phyloP scores from a whole-genome alignment of 441 rosid genomes.

The Gossypium davidsonii region DNA sequence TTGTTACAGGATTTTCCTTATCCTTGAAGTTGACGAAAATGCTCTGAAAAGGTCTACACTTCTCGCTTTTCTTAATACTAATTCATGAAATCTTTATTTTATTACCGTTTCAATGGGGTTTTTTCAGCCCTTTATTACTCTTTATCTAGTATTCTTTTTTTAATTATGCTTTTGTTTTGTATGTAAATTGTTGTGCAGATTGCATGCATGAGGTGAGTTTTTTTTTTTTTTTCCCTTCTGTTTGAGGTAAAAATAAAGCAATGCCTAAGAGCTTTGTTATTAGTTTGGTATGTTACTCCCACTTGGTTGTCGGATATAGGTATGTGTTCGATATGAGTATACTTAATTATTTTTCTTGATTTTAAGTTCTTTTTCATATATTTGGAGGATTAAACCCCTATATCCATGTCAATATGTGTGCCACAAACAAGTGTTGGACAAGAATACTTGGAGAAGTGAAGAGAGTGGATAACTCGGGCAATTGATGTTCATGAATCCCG shows the following conservation, averaged over 20 bases:
- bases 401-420: background rate
- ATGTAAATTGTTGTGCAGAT: background rate
- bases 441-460: background rate
- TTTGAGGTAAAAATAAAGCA: background rate
- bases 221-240: background rate
- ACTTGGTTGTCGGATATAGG: background rate
- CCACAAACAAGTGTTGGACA: background rate
- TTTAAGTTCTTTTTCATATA: background rate
- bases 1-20: background rate
- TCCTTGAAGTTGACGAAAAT: background rate
- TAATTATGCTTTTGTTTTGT: background rate
- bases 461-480: background rate
- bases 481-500: background rate
- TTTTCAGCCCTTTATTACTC: background rate
- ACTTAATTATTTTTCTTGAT: too few species aligned
- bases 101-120: background rate
- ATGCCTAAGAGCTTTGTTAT: background rate
- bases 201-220: background rate
- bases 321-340: background rate
- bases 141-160: background rate
- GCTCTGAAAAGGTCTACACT: conserved; percentile 1
- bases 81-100: background rate
- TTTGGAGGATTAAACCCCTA: background rate
- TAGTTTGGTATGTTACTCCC: background rate
- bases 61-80: background rate